phyloP scores from a whole-genome alignment of 768 basidiomycete genomes.

The Epithele typhae region DNA sequence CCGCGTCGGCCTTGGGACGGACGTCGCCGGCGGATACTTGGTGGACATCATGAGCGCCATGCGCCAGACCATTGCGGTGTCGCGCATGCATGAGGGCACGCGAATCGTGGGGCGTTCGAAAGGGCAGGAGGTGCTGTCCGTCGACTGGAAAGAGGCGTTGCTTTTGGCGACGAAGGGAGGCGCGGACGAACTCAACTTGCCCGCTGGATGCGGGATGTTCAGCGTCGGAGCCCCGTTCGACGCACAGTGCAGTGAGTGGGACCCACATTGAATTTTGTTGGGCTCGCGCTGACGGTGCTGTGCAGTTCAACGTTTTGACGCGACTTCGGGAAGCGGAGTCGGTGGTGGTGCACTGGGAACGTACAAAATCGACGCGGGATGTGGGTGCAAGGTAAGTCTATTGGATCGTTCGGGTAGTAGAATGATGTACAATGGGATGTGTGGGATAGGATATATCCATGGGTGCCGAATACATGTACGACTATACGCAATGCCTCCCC shows the following conservation, averaged over 20 bases:
- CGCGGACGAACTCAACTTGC: conserved; percentile 61
- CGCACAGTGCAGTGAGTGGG: conserved; percentile 66
- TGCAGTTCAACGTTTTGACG: conserved; percentile 18
- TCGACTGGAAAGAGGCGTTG: conserved; percentile 80
- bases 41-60: conserved; percentile 74
- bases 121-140: conserved; percentile 31
- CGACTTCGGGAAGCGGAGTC: conserved; percentile 34
- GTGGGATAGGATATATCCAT: no score
- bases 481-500: no score
- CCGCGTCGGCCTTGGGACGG: conserved; percentile 77
- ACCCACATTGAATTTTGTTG: no score
- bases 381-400: conserved; percentile 69
- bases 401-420: background rate
- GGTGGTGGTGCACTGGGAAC: conserved; percentile 90
- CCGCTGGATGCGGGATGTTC: conserved; percentile 44
- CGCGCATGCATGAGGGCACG: conserved; percentile 62
- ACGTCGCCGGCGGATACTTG: conserved; percentile 84
- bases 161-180: conserved; percentile 84
- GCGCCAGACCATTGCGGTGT: conserved; percentile 72
- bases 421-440: background rate
- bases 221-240: conserved; percentile 64
- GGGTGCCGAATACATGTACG: no score
- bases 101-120: conserved; percentile 23
- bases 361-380: conserved; percentile 56
- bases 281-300: no score